Base-by-base conservation (phyloP, 1,284 basidiomycete genomes). In the Cutaneotrichosporon dermatis region DNA sequence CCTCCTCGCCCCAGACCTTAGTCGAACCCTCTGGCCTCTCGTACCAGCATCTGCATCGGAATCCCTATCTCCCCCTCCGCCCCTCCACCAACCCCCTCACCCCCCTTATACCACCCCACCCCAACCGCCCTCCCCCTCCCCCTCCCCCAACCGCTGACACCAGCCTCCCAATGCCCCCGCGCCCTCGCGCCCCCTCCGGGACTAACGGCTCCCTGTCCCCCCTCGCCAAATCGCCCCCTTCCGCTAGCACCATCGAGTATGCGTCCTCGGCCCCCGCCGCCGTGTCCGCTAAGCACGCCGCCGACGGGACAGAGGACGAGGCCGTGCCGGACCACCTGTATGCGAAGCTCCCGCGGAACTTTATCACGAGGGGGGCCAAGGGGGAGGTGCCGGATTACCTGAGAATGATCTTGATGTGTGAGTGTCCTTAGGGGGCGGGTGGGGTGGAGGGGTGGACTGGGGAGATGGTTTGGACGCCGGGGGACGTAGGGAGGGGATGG, bases 341-440 rank as follows among this genome's bases (percentile, higher is more conserved):
- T 62, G 56, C 65, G 4, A 69, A 69, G 46, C 61, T 79, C n/a
- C 76, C 79, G 4, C 25, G 51, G n/a, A 74, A 79, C 63, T 62
- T 74, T 40, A 51, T 79, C 57, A 65, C 66, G 52, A 50, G 43
- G 8, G 68, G 71, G 16, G 66, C 60, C 6, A 62, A 65, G 15
- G 73, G 68, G 9, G 59, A 66, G 39, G 87, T 87, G 6, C 94
- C 94, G 0, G 95, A 99, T 78, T 99, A 99, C 76, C 84, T 99
- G 40, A 84, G 89, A 46, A 86, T 99, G 65, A 97, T 96, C 73
- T 83, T 98, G 58, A 90, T 88, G 51, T 87, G 77, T 79, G 52
- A 59, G 75, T 71, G n/a, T n/a, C n/a, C n/a, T n/a, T n/a, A n/a
- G n/a, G n/a, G 13, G 15, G 33, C 7, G 9, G 2, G 6, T 34